These are phyloP conservation scores for Hypoxylon sp. DNA, from an alignment of 2,329 filamentous ascomycete genomes.

Conservation along the genomic window DNA sequence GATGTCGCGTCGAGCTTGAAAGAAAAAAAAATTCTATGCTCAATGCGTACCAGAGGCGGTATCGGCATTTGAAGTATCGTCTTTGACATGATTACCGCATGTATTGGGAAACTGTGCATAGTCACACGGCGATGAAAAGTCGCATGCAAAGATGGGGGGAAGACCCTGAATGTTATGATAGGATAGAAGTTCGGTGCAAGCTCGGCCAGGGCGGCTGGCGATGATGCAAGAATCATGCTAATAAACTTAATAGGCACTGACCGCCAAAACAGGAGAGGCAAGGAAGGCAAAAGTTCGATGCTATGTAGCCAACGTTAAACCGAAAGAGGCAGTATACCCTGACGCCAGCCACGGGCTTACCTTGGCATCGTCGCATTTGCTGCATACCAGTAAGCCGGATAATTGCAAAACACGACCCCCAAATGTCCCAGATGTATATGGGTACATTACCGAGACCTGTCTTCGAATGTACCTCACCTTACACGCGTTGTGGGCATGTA, in stretches of 20 bases:
- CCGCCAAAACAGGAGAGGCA: conserved; percentile 47
- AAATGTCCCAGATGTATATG: conserved; percentile 17
- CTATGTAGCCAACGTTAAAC: conserved; percentile 39
- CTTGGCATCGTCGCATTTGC: conserved; percentile 29
- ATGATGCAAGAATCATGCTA: conserved; percentile 52
- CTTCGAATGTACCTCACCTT: conserved; percentile 18
- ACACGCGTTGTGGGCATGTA: background rate
- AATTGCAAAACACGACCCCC: conserved; percentile 35
- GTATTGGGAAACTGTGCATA: conserved; percentile 41
- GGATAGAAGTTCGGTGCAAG: conserved; percentile 52
- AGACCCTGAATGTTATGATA: conserved; percentile 41
- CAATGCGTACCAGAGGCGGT: conserved; percentile 39
- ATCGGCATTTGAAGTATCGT: conserved; percentile 44
- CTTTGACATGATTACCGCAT: conserved; percentile 43
- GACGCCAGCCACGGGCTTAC: conserved; percentile 21
- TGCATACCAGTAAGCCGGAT: conserved; percentile 37
- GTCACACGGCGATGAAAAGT: conserved; percentile 44
- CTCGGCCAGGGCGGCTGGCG: conserved; percentile 53
- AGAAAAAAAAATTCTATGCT: conserved; percentile 15
- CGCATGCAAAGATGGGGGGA: conserved; percentile 39
- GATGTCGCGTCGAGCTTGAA: conserved; percentile 30
- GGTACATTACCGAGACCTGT: conserved; percentile 31
- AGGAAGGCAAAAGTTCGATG: conserved; percentile 12
- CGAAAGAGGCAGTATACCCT: conserved; percentile 44
- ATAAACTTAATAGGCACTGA: conserved; percentile 46